phyloP scores from a whole-genome alignment of 805 yeast species.

The Zygosaccharomyces rouxii region DNA sequence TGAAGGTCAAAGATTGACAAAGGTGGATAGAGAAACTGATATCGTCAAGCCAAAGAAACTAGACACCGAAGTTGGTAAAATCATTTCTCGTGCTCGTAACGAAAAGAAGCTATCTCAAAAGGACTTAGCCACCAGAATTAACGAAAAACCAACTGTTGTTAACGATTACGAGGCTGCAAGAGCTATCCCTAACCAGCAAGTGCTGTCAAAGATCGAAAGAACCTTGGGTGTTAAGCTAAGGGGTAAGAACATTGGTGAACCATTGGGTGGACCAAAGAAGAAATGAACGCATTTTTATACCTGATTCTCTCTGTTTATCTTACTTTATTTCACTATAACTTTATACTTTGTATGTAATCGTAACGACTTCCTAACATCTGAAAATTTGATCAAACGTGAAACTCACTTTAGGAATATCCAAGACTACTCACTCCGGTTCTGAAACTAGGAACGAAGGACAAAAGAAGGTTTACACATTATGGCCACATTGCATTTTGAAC shows the following conservation, averaged over 20 bases:
- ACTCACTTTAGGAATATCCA: too few relatives aligned
- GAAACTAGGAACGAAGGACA: not conserved
- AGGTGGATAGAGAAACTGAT: conserved; percentile 88
- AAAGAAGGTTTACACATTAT: conserved; percentile 18
- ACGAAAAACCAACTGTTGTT: conserved; percentile 92
- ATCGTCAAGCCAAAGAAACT: conserved; percentile 89
- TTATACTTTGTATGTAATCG: not conserved
- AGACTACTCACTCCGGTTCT: too few relatives aligned
- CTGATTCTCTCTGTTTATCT: conserved; percentile 3
- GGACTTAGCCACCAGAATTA: conserved; percentile 91
- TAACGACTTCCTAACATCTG: conserved; percentile 3
- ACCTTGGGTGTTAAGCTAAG: conserved; percentile 91
- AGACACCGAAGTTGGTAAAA: conserved; percentile 79
- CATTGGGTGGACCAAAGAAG: conserved; percentile 52
- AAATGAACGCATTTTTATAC: conserved; percentile 22
- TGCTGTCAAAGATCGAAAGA: conserved; percentile 87
- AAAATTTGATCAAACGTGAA: not conserved
- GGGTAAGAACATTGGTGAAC: conserved; percentile 93
- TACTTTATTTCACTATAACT: not conserved
- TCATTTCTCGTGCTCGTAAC: conserved; percentile 78
- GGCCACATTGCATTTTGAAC: conserved; percentile 40
- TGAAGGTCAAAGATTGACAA: conserved; percentile 94
- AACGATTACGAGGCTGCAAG: conserved; percentile 97
- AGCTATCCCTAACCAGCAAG: conserved; percentile 94
- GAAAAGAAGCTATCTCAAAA: conserved; percentile 89